These are phyloP conservation scores for barrel medic (Medicago truncatula) DNA, from an alignment of 306 rosid genomes.

Conservation along the genomic window MtrunA17r5.0-ANR NC_053047.1:10858001-10858500, in stretches of 20 bases:
- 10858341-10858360: too few species aligned
- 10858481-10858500: too few species aligned
- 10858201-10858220: neutral
- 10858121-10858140: constrained; percentile 68
- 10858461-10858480: too few species aligned
- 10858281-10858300: neutral
- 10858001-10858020: constrained; percentile 98
- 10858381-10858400: neutral
- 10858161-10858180: neutral
- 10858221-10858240: neutral
- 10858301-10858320: too few species aligned
- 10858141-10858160: neutral
- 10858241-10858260: neutral
- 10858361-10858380: neutral
- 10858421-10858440: too few species aligned
- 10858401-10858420: neutral
- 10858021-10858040: constrained; percentile 92
- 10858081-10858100: constrained; percentile 79
- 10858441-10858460: too few species aligned
- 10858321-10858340: too few species aligned
- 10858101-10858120: constrained; percentile 80
- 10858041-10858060: constrained; percentile 91
- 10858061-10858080: constrained; percentile 82
- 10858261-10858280: neutral
- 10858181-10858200: neutral